These are phyloP conservation scores for Wickerhamiella kurtzmanii DNA, from an alignment of 805 yeast genomes.

Conservation along the genomic window DNA sequence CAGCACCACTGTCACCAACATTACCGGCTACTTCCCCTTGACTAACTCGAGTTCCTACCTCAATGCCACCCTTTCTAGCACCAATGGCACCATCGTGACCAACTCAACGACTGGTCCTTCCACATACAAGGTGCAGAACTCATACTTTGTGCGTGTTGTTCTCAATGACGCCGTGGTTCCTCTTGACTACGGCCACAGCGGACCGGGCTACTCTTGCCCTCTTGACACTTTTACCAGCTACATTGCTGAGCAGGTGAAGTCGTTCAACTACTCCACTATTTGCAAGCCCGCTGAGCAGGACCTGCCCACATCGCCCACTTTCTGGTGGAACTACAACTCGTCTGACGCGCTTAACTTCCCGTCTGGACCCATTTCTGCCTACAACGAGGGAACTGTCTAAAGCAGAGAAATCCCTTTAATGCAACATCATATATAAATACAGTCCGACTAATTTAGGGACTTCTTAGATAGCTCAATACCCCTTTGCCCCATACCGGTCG, in stretches of 20 bases:
- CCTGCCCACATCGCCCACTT: not conserved
- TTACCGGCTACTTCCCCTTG: constrained; percentile 11
- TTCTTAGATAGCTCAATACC: constrained; percentile 6
- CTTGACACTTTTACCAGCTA: constrained; percentile 17
- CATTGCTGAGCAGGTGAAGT: not conserved
- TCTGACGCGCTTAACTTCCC: not conserved
- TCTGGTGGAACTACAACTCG: not conserved
- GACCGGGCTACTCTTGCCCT: constrained; percentile 39
- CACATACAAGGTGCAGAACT: constrained; percentile 3
- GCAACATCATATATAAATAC: not conserved
- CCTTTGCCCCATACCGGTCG: constrained; percentile 47
- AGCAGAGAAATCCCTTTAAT: not conserved
- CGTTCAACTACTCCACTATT: not conserved
- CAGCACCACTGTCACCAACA: constrained; percentile 2
- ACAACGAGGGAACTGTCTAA: not conserved
- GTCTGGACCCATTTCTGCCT: not conserved
- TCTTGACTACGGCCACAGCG: constrained; percentile 33
- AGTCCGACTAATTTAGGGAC: not conserved
- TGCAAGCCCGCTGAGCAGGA: not conserved
- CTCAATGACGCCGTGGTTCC: constrained; percentile 44
- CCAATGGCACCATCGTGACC: constrained; percentile 10
- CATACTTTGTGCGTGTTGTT: constrained; percentile 33
- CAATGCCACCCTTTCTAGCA: constrained; percentile 7
- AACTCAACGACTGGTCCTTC: not conserved
- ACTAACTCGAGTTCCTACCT: constrained; percentile 7